Conservation (phyloP, 2,329 filamentous ascomycete genomes). For the Chaetothyriales sp. region DNA sequence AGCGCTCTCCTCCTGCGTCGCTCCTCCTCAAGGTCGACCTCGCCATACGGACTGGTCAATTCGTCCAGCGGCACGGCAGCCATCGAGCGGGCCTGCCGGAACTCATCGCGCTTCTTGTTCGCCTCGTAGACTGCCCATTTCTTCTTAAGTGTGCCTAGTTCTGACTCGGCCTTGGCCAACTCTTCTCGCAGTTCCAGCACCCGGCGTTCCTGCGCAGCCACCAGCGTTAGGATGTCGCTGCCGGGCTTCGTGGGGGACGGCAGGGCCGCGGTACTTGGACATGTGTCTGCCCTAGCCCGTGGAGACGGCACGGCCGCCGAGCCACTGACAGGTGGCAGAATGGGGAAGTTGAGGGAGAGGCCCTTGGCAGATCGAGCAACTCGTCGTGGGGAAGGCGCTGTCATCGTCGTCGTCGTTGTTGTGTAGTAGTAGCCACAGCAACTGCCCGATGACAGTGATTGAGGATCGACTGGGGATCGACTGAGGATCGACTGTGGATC, state of each 20-base stretch:
- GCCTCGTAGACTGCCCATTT: slow-evolving; percentile 69
- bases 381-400: slow-evolving; percentile 3
- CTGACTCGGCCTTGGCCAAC: slow-evolving; percentile 63
- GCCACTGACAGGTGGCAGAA: slow-evolving; percentile 22
- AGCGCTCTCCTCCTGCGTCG: slow-evolving; percentile 8
- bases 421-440: too few relatives aligned
- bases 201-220: slow-evolving; percentile 79
- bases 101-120: slow-evolving; percentile 56
- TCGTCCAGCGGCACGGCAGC: slow-evolving; percentile 10
- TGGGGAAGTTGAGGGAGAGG: slow-evolving; percentile 33
- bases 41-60: slow-evolving; percentile 4
- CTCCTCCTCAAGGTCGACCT: slow-evolving; percentile 11
- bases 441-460: too few relatives aligned
- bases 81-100: slow-evolving; percentile 19
- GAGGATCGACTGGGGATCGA: too few relatives aligned
- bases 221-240: slow-evolving; percentile 64
- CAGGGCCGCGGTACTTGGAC: slow-evolving; percentile 13
- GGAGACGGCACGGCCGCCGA: slow-evolving; percentile 2
- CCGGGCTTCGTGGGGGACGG: slow-evolving; percentile 34
- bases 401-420: neutral
- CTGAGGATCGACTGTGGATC: too few relatives aligned
- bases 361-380: slow-evolving; percentile 28
- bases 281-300: slow-evolving; percentile 1
- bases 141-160: slow-evolving; percentile 62
- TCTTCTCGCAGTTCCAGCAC: slow-evolving; percentile 88